Conservation (phyloP, 164 flowering plant genomes). For the Kingdonia uniflora region DNA sequence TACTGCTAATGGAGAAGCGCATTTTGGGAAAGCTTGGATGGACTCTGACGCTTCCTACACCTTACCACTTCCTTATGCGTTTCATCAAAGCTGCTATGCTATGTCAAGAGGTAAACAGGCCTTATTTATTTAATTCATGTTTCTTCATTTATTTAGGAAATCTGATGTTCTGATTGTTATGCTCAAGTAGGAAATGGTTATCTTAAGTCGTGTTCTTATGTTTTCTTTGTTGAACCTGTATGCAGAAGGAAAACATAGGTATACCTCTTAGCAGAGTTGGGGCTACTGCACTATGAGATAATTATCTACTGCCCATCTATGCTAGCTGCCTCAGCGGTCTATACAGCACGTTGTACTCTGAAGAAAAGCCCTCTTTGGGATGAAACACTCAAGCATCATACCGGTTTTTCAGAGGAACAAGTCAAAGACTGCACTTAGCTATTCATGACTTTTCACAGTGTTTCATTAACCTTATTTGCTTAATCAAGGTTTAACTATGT, state of each 20-base stretch:
- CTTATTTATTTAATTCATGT: neutral
- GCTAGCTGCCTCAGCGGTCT: slow-evolving; percentile 1
- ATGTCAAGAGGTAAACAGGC: slow-evolving; percentile 22
- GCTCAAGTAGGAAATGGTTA: no score
- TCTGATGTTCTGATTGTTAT: neutral
- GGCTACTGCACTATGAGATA: neutral
- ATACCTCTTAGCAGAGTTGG: slow-evolving; percentile 33
- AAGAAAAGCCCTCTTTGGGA: slow-evolving; percentile 2
- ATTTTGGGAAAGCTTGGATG: no score
- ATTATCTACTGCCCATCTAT: neutral
- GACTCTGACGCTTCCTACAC: slow-evolving; percentile 60
- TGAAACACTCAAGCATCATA: neutral
- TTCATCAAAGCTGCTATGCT: slow-evolving; percentile 68
- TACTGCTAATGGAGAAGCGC: slow-evolving; percentile 80
- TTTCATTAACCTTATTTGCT: no score
- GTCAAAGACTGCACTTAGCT: slow-evolving; percentile 1
- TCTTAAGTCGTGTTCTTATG: no score
- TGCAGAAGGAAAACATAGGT: slow-evolving; percentile 60
- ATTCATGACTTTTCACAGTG: neutral
- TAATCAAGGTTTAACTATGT: no score
- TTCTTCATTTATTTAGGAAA: neutral
- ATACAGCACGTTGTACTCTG: neutral
- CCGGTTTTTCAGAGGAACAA: neutral
- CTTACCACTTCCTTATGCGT: slow-evolving; percentile 69
- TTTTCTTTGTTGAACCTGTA: no score